Evolutionary conservation across 1,139 yeast genomes (phyloP).

Genomic region (Suhomyces kunorum): DNA sequence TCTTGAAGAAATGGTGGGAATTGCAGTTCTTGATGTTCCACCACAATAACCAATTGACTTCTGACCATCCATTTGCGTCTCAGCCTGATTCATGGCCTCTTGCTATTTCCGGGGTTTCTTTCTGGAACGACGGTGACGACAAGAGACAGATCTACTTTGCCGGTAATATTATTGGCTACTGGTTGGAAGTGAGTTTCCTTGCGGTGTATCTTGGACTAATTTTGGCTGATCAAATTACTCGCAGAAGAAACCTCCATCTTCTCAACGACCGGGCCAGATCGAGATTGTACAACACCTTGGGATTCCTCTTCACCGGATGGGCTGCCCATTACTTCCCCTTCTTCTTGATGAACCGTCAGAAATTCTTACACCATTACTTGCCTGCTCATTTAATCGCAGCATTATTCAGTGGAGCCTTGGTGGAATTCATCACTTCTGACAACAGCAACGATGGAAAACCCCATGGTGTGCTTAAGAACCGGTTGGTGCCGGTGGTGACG

Average conservation of each 20-base stretch:
- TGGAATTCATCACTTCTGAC: conserved; percentile 77
- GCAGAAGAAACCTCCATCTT: conserved; percentile 67
- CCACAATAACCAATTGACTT: conserved; percentile 82
- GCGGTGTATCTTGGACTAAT: conserved; percentile 62
- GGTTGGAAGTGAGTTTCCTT: conserved; percentile 74
- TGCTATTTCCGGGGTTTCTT: conserved; percentile 86
- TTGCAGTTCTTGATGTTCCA: conserved; percentile 86
- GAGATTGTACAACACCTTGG: conserved; percentile 75
- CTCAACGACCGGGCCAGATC: conserved; percentile 66
- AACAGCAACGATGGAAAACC: conserved; percentile 35
- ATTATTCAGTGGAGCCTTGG: conserved; percentile 74
- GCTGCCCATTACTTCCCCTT: conserved; percentile 87
- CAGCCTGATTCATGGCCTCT: conserved; percentile 96
- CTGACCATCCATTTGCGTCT: conserved; percentile 95
- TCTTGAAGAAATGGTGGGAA: conserved; percentile 86
- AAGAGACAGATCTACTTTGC: conserved; percentile 80
- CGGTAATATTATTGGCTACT: conserved; percentile 92
- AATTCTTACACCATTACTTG: conserved; percentile 89
- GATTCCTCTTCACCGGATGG: conserved; percentile 88
- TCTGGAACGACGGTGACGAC: conserved; percentile 78
- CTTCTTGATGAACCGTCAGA: conserved; percentile 89
- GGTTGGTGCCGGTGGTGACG: conserved; percentile 37
- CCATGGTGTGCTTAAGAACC: conserved; percentile 27
- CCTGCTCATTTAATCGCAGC: conserved; percentile 96
- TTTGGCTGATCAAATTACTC: conserved; percentile 73